These are phyloP conservation scores for Tympanopsis confertula DNA, from an alignment of 2,329 filamentous ascomycete genomes.

Conservation along the genomic window DNA sequence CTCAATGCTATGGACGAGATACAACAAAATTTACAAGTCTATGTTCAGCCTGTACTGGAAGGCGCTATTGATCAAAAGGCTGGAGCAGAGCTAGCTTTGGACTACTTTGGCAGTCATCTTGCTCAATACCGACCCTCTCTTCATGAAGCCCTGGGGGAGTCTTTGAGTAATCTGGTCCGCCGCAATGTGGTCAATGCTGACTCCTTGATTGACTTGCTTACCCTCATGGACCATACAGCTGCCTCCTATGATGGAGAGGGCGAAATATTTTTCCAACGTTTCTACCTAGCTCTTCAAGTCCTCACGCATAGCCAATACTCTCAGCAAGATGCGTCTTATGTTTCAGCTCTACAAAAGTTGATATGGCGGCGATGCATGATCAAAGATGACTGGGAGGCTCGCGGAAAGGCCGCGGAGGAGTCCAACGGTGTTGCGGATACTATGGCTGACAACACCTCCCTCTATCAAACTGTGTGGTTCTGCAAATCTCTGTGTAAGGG, in stretches of 20 bases:
- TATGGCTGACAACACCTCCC: too few relatives aligned
- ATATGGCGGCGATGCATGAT: constrained; percentile 53
- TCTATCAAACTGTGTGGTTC: too few relatives aligned
- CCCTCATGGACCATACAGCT: background rate
- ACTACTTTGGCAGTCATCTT: constrained; percentile 24
- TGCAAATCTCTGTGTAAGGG: too few relatives aligned
- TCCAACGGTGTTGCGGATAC: constrained; percentile 33
- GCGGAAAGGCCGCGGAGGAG: constrained; percentile 36
- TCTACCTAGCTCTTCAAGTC: background rate
- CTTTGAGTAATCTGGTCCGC: constrained; percentile 35
- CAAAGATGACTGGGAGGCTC: constrained; percentile 43
- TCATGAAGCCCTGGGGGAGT: constrained; percentile 33
- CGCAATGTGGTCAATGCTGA: constrained; percentile 10
- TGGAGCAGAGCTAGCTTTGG: constrained; percentile 39
- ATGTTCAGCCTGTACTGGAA: constrained; percentile 33
- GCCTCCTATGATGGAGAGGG: background rate
- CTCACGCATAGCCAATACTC: constrained; percentile 3
- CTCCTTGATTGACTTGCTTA: background rate
- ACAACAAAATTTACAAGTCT: constrained; percentile 40
- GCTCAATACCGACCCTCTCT: constrained; percentile 33
- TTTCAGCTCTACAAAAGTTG: constrained; percentile 30
- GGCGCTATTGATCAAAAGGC: constrained; percentile 43
- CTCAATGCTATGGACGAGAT: constrained; percentile 26
- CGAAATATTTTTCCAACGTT: background rate
- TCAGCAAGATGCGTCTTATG: constrained; percentile 17